phyloP scores from a whole-genome alignment of 2,329 filamentous ascomycete species.

The Arthrinium puccinioides region DNA sequence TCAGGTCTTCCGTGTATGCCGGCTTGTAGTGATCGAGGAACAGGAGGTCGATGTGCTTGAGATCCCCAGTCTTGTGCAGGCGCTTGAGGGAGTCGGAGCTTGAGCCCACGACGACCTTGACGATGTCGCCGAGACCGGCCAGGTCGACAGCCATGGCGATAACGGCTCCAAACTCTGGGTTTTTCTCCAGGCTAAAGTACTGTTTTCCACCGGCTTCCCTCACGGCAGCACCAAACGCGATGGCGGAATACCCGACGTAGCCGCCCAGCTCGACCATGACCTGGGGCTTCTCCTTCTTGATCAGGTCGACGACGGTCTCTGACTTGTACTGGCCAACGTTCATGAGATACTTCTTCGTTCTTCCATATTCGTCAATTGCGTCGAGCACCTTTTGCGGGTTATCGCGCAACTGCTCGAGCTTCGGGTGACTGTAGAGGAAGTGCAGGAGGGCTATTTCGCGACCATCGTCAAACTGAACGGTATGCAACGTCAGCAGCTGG shows the following conservation, averaged over 20 bases:
- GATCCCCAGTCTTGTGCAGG: conserved; percentile 43
- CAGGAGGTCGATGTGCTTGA: conserved; percentile 60
- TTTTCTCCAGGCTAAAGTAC: conserved; percentile 68
- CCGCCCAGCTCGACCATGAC: conserved; percentile 73
- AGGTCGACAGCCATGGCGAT: conserved; percentile 63
- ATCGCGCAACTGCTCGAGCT: conserved; percentile 56
- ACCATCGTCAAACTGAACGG: conserved; percentile 54
- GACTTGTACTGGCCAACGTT: conserved; percentile 74
- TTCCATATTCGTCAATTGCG: conserved; percentile 63
- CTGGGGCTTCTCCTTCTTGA: conserved; percentile 57
- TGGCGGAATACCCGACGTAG: conserved; percentile 75
- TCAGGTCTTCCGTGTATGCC: conserved; percentile 66
- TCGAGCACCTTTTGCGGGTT: conserved; percentile 57
- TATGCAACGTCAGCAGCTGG: background rate
- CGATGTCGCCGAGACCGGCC: conserved; percentile 63
- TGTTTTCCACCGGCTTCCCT: conserved; percentile 53
- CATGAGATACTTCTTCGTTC: conserved; percentile 66
- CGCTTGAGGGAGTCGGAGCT: conserved; percentile 59
- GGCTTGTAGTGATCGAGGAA: conserved; percentile 81
- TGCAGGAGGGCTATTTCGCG: conserved; percentile 68
- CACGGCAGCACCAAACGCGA: conserved; percentile 64
- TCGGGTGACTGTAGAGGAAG: conserved; percentile 55
- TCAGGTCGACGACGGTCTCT: conserved; percentile 60
- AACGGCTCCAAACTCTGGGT: conserved; percentile 66
- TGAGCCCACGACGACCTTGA: conserved; percentile 63